Evolutionary conservation across 805 yeast genomes (phyloP), one percentile per base, ranked within the genome.

Genomic region (Lipomyces lipofer): DNA sequence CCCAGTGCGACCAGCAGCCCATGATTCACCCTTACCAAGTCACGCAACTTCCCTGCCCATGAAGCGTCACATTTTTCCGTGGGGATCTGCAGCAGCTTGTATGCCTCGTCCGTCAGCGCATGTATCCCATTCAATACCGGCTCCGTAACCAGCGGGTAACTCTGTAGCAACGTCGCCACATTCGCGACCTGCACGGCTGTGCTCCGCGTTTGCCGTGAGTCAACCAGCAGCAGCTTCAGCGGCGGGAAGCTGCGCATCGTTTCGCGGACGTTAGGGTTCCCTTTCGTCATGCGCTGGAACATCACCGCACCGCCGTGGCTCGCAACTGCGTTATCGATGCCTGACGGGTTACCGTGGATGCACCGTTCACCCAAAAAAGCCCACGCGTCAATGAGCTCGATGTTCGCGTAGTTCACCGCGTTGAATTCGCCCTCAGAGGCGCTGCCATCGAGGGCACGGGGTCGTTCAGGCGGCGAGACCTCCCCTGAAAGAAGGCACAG

Each of bases 321-420:
- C 1, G 98, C 95, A 46, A 92, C 97, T 0, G 97, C 90, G 67
- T 94, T 94, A 69, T 94, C 99, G 49, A 94, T 89, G 10, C 99
- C 99, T 17, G 95, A 85, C 7, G 99, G 99, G 64, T 87, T 90
- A 1, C 98, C 98, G 67, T 92, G 98, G 63, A 91, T 87, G 67
- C 97, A 89, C 67, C 85, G 86, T 69, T 94, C 99, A 35, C 97
- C 98, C 74, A 92, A 77, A 60, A 86, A 86, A 1, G 98, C 84
- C 96, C 96, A 91, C 5, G 76, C 71, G 61, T 92, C 92, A 56
- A 94, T 83, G 58, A 83, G 79, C n/a, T 74, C 70, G 24, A 83
- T 75, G 49, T 78, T 84, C 1, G 73, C 62, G 17, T 54, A 36
- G 25, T 56, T 47, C 13, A 45, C 52, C 6, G 51, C 51, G 6